Conservation (phyloP, 208 protist species). For the Wallacemonas rigidus region DNA sequence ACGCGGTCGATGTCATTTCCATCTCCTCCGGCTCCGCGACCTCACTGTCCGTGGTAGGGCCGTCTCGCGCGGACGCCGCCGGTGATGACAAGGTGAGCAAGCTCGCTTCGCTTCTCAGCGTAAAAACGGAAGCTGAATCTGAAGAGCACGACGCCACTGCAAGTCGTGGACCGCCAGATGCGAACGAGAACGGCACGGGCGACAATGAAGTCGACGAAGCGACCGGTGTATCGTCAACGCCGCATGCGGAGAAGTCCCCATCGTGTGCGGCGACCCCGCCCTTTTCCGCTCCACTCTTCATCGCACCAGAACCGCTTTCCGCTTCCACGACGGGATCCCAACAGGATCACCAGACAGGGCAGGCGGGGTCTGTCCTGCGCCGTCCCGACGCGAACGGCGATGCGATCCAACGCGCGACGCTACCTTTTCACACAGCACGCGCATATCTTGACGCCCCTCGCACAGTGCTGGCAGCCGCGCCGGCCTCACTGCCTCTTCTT, state of each 20-base stretch:
- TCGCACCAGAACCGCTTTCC: background rate
- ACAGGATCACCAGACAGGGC: background rate
- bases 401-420: too few relatives aligned
- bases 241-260: too few relatives aligned
- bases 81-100: background rate
- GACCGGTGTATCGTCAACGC: too few relatives aligned
- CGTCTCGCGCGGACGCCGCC: background rate
- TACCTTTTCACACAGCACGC: too few relatives aligned
- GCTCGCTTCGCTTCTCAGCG: background rate
- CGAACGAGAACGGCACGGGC: too few relatives aligned
- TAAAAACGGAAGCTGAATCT: constrained; percentile 3
- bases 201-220: too few relatives aligned
- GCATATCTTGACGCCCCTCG: too few relatives aligned
- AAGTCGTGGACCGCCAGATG: too few relatives aligned
- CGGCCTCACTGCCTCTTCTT: background rate
- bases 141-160: background rate
- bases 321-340: background rate
- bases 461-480: background rate
- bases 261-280: background rate
- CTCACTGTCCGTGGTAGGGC: background rate
- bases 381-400: too few relatives aligned
- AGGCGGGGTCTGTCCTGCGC: too few relatives aligned
- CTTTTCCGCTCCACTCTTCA: constrained; percentile 10
- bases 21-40: constrained; percentile 6
- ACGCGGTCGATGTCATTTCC: background rate